Evolutionary conservation across 225 moss, liverwort and hornwort species (phyloP).

Genomic region (Sphagnum contortum): DNA sequence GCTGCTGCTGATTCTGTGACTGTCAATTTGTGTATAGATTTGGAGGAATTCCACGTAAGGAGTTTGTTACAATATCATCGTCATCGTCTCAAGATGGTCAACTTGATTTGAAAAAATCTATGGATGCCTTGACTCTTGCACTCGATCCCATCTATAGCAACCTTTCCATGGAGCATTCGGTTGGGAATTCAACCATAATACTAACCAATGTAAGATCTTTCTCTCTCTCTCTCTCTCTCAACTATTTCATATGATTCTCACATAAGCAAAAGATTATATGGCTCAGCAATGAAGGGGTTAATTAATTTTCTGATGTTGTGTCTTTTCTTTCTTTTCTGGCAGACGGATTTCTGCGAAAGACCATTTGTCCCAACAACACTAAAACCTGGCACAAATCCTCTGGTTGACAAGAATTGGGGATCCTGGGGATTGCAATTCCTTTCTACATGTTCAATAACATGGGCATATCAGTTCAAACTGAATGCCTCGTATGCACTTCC

Average conservation of each 20-base stretch:
- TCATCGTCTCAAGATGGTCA: slow-evolving; percentile 48
- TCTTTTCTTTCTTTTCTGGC: slow-evolving; percentile 1
- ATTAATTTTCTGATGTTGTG: no score
- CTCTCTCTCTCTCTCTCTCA: neutral
- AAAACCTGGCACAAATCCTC: slow-evolving; percentile 57
- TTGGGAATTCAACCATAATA: slow-evolving; percentile 10
- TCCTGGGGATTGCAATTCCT: slow-evolving; percentile 70
- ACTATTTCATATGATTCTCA: no score
- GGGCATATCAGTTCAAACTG: slow-evolving; percentile 23
- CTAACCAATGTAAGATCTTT: slow-evolving; percentile 24
- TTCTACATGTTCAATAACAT: slow-evolving; percentile 55
- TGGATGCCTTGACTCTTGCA: slow-evolving; percentile 59
- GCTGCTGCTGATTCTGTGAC: neutral
- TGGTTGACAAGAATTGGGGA: slow-evolving; percentile 73
- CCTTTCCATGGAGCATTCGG: slow-evolving; percentile 30
- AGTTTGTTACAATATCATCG: slow-evolving; percentile 62
- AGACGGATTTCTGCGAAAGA: slow-evolving; percentile 77
- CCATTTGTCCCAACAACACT: slow-evolving; percentile 54
- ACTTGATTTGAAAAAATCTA: slow-evolving; percentile 48
- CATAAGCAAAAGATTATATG: no score
- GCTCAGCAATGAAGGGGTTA: no score
- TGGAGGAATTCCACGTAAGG: slow-evolving; percentile 86
- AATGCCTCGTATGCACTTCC: slow-evolving; percentile 34
- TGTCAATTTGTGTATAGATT: slow-evolving; percentile 30
- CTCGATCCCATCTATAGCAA: slow-evolving; percentile 64